phyloP scores from a whole-genome alignment of 2,329 filamentous ascomycete species.

The Alternaria incomplexa region DNA sequence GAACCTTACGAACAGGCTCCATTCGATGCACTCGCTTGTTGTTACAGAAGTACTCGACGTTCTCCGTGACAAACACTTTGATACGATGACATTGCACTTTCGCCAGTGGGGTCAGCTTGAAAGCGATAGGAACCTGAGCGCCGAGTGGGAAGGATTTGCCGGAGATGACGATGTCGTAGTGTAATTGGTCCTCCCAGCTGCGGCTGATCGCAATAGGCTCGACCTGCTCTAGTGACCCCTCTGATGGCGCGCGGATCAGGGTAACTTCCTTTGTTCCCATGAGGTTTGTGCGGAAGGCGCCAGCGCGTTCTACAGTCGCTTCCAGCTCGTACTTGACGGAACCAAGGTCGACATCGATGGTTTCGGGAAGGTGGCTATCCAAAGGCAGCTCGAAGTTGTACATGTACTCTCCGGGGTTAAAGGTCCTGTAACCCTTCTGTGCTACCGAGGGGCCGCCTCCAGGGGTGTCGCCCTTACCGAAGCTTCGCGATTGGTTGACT shows the following conservation, averaged over 20 bases:
- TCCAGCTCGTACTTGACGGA: slow-evolving; percentile 89
- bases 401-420: slow-evolving; percentile 75
- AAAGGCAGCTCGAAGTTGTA: slow-evolving; percentile 84
- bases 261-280: slow-evolving; percentile 81
- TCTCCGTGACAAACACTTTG: slow-evolving; percentile 90
- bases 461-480: slow-evolving; percentile 76
- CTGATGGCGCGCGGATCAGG: slow-evolving; percentile 83
- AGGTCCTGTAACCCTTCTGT: slow-evolving; percentile 84
- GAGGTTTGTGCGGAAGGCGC: slow-evolving; percentile 88
- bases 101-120: slow-evolving; percentile 89
- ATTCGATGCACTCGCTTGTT: slow-evolving; percentile 85
- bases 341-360: slow-evolving; percentile 84
- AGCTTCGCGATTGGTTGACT: slow-evolving; percentile 82
- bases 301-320: slow-evolving; percentile 81
- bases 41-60: slow-evolving; percentile 87
- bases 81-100: slow-evolving; percentile 94
- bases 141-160: slow-evolving; percentile 94
- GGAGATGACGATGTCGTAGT: slow-evolving; percentile 95
- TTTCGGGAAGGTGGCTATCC: slow-evolving; percentile 80
- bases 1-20: slow-evolving; percentile 81
- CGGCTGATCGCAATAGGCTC: slow-evolving; percentile 93
- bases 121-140: slow-evolving; percentile 86
- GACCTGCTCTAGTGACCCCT: slow-evolving; percentile 86
- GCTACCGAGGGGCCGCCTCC: slow-evolving; percentile 63
- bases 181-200: slow-evolving; percentile 93